Conservation (phyloP, 1,284 basidiomycete species). For the Apiotrichum domesticum region DNA sequence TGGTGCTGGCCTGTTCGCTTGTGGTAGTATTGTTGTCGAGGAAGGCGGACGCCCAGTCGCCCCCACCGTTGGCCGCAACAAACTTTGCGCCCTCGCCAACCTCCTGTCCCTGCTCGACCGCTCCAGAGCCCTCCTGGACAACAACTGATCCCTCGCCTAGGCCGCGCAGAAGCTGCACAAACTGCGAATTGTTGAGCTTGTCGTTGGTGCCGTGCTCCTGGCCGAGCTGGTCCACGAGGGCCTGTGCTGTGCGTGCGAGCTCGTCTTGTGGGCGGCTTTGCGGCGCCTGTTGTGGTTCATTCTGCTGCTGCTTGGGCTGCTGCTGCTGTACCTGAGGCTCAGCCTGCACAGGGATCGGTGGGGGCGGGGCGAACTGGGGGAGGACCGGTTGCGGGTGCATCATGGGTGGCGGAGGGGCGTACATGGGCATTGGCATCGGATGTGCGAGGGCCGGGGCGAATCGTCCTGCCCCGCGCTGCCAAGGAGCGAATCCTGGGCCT, state of each 20-base stretch:
- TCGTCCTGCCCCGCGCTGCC: conserved; percentile 6
- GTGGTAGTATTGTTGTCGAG: not conserved
- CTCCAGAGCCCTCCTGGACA: conserved; percentile 55
- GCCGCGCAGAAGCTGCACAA: conserved; percentile 79
- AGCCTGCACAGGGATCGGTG: not conserved
- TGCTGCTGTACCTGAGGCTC: conserved; percentile 5
- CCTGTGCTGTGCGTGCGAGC: conserved; percentile 66
- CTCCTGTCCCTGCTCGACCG: conserved; percentile 22
- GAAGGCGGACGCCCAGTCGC: conserved; percentile 19
- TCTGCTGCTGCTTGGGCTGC: not conserved
- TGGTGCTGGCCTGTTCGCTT: not conserved
- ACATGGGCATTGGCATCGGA: conserved; percentile 8
- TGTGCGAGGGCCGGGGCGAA: not conserved
- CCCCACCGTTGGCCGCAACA: conserved; percentile 30
- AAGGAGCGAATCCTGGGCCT: conserved; percentile 11
- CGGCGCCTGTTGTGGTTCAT: conserved; percentile 1
- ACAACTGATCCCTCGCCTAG: conserved; percentile 76
- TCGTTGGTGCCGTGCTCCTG: conserved; percentile 55
- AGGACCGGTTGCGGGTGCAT: not conserved
- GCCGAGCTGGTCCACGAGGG: conserved; percentile 61
- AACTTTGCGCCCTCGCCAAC: conserved; percentile 43
- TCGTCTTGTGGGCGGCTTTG: conserved; percentile 51
- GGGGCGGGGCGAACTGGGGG: conserved; percentile 7
- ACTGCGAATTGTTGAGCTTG: conserved; percentile 83
- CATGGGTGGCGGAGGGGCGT: conserved; percentile 1